Evolutionary conservation across 192 early-diverging fungal genomes (phyloP).

Genomic region (Podila horticola): DNA sequence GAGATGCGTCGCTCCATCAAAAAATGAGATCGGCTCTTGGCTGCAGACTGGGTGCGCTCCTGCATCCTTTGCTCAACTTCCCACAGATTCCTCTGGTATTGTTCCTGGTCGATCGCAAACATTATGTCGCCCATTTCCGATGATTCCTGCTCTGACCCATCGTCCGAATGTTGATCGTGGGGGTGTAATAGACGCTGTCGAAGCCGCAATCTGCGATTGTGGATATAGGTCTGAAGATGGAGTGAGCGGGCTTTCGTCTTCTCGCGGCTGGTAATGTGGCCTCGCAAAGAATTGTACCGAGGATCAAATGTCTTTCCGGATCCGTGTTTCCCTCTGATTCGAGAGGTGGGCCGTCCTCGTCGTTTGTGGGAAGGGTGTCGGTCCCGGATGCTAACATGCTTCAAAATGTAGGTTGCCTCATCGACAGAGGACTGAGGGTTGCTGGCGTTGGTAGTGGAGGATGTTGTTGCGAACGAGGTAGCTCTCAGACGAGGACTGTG

Average conservation of each 20-base stretch:
- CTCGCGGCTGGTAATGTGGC: background rate
- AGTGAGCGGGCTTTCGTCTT: conserved; percentile 7
- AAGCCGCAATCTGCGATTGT: conserved; percentile 28
- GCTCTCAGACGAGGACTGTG: background rate
- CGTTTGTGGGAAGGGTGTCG: conserved; percentile 9
- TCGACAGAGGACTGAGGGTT: background rate
- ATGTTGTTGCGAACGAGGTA: background rate
- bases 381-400: conserved; percentile 9
- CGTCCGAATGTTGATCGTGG: conserved; percentile 9
- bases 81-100: conserved; percentile 34
- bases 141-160: background rate
- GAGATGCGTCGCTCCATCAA: conserved; percentile 32
- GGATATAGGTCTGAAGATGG: conserved; percentile 33
- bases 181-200: conserved; percentile 13
- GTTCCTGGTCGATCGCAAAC: conserved; percentile 10
- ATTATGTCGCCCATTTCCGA: background rate
- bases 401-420: conserved; percentile 15
- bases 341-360: conserved; percentile 9
- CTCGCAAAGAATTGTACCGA: background rate
- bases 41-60: conserved; percentile 32
- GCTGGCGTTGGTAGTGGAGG: background rate
- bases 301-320: conserved; percentile 2
- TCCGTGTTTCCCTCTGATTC: conserved; percentile 32
- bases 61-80: conserved; percentile 24
- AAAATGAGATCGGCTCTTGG: conserved; percentile 30